Base-by-base conservation (phyloP, 1,139 yeast genomes). In the Diutina neorugosa region DNA sequence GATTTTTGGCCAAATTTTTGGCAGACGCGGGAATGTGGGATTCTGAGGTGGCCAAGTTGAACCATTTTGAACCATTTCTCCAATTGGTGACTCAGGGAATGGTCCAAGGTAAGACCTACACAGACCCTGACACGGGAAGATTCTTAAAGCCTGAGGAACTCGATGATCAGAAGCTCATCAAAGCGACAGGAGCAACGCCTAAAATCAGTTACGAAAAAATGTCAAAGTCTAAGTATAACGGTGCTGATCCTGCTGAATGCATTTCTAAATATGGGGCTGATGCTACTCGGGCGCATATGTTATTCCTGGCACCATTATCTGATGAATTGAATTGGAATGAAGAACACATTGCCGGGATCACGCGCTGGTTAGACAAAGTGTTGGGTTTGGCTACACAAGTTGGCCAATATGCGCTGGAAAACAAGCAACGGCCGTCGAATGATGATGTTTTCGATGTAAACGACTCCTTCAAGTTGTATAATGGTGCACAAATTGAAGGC, bases 211-310 rank as follows among this genome's bases (percentile, higher is more conserved):
- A 67, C 63, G 98, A 93, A 63, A 93, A 93, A 64, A 93, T 93
- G 98, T 90, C 98, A 1, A 93, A 93, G 66, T 90, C 97, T 1
- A 93, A 93, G 63, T 82, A 82, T 62, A 93, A 93, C 62, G 98
- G 98, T 16, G 96, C 88, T 3, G 96, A 91, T 63, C 98, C 98
- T 0, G 80, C 76, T 1, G 79, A 77, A 55, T 86, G 93, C 59
- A 90, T 93, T 34, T 65, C 63, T n/a, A 74, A 72, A 50, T 88
- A 88, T 65, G 98, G 98, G 2, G 91, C 97, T 1, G 98, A 93
- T 70, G 91, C 96, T 0, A 86, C 93, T 0, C 77, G 98, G 57
- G 98, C 98, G 0, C 96, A 91, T 62, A 81, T 93, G 59, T 67
- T 93, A n/a, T 93, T 93, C 70, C 96, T 84, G 65, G 97, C 98